Percentiles rank a stretch among this genome's conserved stretches.
These are phyloP conservation scores for Emmonsia crescens DNA, from an alignment of 2,329 filamentous ascomycete species.

Conservation along the genomic window DNA sequence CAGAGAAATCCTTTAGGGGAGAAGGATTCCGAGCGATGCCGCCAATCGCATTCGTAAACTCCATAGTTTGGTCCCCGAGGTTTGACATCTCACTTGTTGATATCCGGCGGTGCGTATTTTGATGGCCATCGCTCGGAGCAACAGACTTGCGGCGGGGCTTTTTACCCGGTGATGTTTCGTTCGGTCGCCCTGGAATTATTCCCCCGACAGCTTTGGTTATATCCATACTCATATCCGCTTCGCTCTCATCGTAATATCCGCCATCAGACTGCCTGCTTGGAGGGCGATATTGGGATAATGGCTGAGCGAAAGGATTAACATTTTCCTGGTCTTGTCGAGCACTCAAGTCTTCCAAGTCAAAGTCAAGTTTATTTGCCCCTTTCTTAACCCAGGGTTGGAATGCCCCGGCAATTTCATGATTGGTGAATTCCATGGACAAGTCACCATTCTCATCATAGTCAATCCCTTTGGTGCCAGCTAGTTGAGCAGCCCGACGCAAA, in stretches of 20 bases:
- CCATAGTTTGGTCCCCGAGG: conserved; percentile 39
- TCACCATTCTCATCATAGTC: conserved; percentile 52
- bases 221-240: conserved; percentile 80
- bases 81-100: conserved; percentile 34
- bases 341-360: conserved; percentile 34
- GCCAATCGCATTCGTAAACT: conserved; percentile 35
- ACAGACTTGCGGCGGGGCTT: conserved; percentile 23
- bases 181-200: conserved; percentile 48
- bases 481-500: conserved; percentile 60
- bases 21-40: conserved; percentile 22
- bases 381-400: conserved; percentile 41
- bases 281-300: conserved; percentile 5
- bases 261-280: conserved; percentile 28
- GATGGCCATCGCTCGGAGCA: conserved; percentile 18
- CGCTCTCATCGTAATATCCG: conserved; percentile 37
- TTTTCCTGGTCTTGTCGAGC: conserved; percentile 38
- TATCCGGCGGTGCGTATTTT: conserved; percentile 34
- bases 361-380: conserved; percentile 27
- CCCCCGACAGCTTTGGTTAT: conserved; percentile 73
- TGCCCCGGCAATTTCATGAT: conserved; percentile 43
- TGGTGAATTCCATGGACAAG: conserved; percentile 69
- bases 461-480: conserved; percentile 62
- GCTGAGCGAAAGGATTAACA: conserved; percentile 24
- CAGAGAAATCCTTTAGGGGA: conserved; percentile 19
- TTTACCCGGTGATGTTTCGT: conserved; percentile 8